Percentiles rank a stretch among this genome's conserved stretches.
Conservation (phyloP, 1,139 yeast genomes). For the Zhuliangozyma parablackwelliae region DNA sequence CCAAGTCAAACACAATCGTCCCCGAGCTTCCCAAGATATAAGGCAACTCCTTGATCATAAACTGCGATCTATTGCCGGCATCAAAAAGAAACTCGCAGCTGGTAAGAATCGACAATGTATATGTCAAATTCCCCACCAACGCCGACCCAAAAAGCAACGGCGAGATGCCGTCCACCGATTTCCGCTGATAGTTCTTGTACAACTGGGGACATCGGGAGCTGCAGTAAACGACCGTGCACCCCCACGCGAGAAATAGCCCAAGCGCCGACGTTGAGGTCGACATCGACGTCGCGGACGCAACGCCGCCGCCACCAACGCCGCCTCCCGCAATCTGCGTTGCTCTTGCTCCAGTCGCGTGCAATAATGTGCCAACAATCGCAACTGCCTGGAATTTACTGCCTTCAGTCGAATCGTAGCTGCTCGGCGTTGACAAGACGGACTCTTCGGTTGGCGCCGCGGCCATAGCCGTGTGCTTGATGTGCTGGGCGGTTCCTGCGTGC, state of each 20-base stretch:
- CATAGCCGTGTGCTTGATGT: conserved; percentile 9
- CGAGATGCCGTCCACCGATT: conserved; percentile 82
- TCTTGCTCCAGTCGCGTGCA: conserved; percentile 11
- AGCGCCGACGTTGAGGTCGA: conserved; percentile 15
- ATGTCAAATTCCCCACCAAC: conserved; percentile 73
- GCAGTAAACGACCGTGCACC: conserved; percentile 71
- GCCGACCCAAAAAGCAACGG: conserved; percentile 78
- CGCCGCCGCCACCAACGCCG: conserved; percentile 19
- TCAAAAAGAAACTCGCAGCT: conserved; percentile 33
- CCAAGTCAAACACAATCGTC: conserved; percentile 71
- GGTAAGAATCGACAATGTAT: conserved; percentile 69
- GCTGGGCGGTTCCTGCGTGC: conserved; percentile 12
- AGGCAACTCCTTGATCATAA: conserved; percentile 69
- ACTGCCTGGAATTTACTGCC: too few species aligned
- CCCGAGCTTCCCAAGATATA: conserved; percentile 85
- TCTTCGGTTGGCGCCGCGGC: conserved; percentile 3
- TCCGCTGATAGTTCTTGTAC: conserved; percentile 65
- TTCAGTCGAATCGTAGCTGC: conserved; percentile 21
- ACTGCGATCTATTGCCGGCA: conserved; percentile 35
- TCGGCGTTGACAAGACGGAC: conserved; percentile 13
- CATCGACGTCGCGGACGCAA: conserved; percentile 20
- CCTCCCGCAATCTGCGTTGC: conserved; percentile 9
- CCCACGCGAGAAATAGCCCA: conserved; percentile 73
- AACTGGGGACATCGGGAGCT: conserved; percentile 84
- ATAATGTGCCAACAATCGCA: too few species aligned